A percentile compares a stretch with the other conserved stretches of the same genome.
Conservation (phyloP, 169 alveolate genomes). For the Pseudocohnilembus persalinus region DNA sequence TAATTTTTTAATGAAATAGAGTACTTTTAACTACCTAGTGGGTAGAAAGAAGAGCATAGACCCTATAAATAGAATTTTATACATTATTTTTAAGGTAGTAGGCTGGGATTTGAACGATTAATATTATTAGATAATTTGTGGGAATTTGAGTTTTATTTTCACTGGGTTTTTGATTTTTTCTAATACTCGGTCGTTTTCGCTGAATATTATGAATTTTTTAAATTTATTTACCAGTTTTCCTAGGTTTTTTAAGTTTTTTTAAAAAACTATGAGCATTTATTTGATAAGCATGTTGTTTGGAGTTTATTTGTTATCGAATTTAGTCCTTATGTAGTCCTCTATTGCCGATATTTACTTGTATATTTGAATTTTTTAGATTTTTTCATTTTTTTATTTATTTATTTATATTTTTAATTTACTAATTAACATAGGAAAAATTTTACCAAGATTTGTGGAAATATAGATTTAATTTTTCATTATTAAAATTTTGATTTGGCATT, state of each 20-base stretch:
- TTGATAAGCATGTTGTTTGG: conserved; percentile 41
- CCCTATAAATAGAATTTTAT: conserved; percentile 44
- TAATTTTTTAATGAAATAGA: conserved; percentile 9
- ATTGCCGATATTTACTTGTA: conserved; percentile 38
- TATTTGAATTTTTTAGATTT: neutral
- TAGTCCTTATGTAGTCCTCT: conserved; percentile 21
- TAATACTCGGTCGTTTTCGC: conserved; percentile 39
- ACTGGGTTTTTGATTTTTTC: conserved; percentile 42
- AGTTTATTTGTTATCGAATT: conserved; percentile 43
- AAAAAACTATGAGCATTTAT: conserved; percentile 29
- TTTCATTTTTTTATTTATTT: neutral
- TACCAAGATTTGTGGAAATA: conserved; percentile 20
- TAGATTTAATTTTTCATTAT: conserved; percentile 30
- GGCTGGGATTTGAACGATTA: conserved; percentile 30
- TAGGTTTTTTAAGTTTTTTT: conserved; percentile 1
- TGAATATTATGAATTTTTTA: conserved; percentile 31
- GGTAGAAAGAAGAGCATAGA: conserved; percentile 48
- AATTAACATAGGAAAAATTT: conserved; percentile 19
- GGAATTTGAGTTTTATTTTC: conserved; percentile 35
- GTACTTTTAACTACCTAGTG: conserved; percentile 24
- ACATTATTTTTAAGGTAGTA: conserved; percentile 29
- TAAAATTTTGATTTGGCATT: conserved; percentile 32
- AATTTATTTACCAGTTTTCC: conserved; percentile 34
- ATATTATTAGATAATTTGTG: conserved; percentile 28
- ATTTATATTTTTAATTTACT: neutral